A percentile compares a stretch with the other conserved stretches of the same genome.
Conservation (phyloP, 2,329 filamentous ascomycete genomes). For the Aureobasidium sp. region DNA sequence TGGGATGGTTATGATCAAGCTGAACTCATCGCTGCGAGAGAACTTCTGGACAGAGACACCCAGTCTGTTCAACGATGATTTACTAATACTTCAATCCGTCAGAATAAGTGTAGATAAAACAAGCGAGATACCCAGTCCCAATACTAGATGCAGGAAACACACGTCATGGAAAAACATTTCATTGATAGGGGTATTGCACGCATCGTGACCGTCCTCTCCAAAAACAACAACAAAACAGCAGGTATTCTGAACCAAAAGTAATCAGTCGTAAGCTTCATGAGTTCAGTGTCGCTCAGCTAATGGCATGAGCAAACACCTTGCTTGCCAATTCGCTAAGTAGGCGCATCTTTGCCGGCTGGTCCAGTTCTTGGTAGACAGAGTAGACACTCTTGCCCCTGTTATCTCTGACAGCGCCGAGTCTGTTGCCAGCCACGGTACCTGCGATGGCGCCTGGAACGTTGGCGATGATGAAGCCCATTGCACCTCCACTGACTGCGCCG, state of each 20-base stretch:
- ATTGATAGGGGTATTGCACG: conserved; percentile 13
- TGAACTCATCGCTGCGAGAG: conserved; percentile 64
- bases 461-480: conserved; percentile 88
- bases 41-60: conserved; percentile 52
- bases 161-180: background rate
- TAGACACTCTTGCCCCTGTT: conserved; percentile 93
- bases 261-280: background rate
- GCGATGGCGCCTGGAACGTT: conserved; percentile 85
- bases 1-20: conserved; percentile 66
- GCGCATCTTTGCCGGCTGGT: conserved; percentile 70
- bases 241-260: background rate
- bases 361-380: conserved; percentile 80
- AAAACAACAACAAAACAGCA: background rate
- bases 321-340: conserved; percentile 76
- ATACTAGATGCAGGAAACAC: background rate
- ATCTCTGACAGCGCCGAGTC: conserved; percentile 83
- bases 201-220: background rate
- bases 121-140: conserved; percentile 8
- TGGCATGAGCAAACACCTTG: conserved; percentile 76
- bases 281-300: conserved; percentile 35
- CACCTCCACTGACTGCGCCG: conserved; percentile 78
- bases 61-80: conserved; percentile 26
- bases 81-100: too few relatives aligned
- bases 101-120: background rate
- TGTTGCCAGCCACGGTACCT: conserved; percentile 84